phyloP scores from a whole-genome alignment of 192 early-diverging fungal genomes.

The Entrophospora sp. region DNA sequence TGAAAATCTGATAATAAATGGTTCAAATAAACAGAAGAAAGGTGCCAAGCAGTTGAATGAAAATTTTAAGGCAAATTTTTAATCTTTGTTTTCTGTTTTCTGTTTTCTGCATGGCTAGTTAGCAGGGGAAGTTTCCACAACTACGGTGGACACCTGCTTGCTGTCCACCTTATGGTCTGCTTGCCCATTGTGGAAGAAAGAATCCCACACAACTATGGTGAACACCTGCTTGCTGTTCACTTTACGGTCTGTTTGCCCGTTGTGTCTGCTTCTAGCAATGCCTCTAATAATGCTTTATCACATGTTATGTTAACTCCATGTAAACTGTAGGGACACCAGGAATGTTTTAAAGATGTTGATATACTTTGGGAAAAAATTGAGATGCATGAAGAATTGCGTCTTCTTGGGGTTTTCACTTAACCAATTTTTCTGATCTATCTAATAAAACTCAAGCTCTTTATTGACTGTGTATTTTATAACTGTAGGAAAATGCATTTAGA shows the following conservation, averaged over 20 bases:
- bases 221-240: constrained; percentile 21
- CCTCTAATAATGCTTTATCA: constrained; percentile 8
- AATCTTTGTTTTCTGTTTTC: constrained; percentile 16
- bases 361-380: constrained; percentile 19
- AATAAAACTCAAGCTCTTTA: constrained; percentile 13
- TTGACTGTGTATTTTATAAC: constrained; percentile 18
- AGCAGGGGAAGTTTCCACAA: constrained; percentile 20
- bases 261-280: constrained; percentile 15
- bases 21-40: constrained; percentile 8
- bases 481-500: background rate
- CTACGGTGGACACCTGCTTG: constrained; percentile 19
- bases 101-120: constrained; percentile 19
- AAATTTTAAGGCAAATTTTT: constrained; percentile 20
- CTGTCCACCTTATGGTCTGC: constrained; percentile 19
- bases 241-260: constrained; percentile 23
- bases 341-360: constrained; percentile 19
- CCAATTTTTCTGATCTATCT: constrained; percentile 15
- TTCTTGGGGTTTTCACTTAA: constrained; percentile 15
- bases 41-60: background rate
- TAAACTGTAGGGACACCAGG: constrained; percentile 17
- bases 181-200: constrained; percentile 23
- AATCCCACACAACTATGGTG: constrained; percentile 25
- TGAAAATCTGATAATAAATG: constrained; percentile 2
- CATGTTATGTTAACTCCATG: constrained; percentile 16
- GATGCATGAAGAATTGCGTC: constrained; percentile 8